Evolutionary conservation across 208 protist genomes (phyloP), one percentile per base, ranked within the genome.

Genomic region (Acanthamoeba lenticulata): DNA sequence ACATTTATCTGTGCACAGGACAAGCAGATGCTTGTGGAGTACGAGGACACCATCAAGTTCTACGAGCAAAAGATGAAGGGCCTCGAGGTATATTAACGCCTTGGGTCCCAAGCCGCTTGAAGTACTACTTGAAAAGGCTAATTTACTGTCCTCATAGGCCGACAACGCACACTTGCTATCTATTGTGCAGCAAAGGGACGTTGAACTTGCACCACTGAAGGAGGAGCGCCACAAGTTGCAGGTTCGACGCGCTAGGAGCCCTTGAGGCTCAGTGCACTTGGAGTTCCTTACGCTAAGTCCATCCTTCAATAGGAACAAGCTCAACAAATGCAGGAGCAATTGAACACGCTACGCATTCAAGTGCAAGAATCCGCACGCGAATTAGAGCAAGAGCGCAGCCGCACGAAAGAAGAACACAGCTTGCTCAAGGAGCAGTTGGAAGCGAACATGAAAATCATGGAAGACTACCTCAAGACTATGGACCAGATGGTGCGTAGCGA

Each of bases 391-490:
- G 77, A 27, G 7, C 77, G 57, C 27, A 13, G 34, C 3, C 77
- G 45, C 2, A 49, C 9, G 24, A 44, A 86, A 19, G 77, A 86
- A 24, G 77, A 86, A 24, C 52, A 86, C n/a, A 21, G 44, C 29
- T 5, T 86, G 32, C 44, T 86, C n/a, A 86, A 86, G 29, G 77
- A 86, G 15, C 77, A 86, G 45, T 24, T 86, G 42, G 77, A 86
- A 60, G 24, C 77, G 4, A 86, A 86, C 34, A 21, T 86, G 2
- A 86, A 57, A 32, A 86, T 86, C n/a, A 86, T 86, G 77, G 44
- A 86, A 4, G 77, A 86, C 11, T 86, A 86, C 44, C 77, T 86
- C n/a, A 86, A 57, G 45, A 86, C 38, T 24, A 57, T 86, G 77
- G 77, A 86, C 0, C 44, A 86, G 29, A 86, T 86, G 77, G 77